Evolutionary conservation across 306 rosid genomes (phyloP).

Genomic region (Elaeagnus macrophylla): DNA sequence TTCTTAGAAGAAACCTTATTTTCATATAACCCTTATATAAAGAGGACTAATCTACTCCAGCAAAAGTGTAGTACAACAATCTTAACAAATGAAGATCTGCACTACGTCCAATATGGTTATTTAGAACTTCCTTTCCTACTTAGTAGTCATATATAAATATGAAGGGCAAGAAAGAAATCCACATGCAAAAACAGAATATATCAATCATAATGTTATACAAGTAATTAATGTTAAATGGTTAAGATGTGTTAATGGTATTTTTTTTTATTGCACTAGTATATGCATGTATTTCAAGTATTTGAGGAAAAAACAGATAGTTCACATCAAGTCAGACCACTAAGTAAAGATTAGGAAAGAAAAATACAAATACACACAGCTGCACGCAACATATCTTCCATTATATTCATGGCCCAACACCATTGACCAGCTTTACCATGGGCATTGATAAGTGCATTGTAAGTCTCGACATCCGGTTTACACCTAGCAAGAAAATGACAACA

Average conservation of each 20-base stretch:
- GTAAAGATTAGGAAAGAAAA: conserved; percentile 49
- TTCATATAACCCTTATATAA: no score
- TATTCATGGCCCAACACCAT: conserved; percentile 95
- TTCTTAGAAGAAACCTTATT: no score
- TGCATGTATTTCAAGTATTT: conserved; percentile 14
- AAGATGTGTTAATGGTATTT: no score
- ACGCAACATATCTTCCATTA: conserved; percentile 94
- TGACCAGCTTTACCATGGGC: conserved; percentile 93
- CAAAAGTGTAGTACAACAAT: no score
- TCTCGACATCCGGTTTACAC: conserved; percentile 93
- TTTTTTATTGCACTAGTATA: neutral
- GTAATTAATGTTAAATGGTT: neutral
- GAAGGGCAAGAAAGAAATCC: no score
- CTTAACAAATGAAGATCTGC: no score
- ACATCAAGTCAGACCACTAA: conserved; percentile 43
- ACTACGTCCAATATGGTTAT: no score
- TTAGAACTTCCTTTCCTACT: no score
- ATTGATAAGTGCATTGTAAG: conserved; percentile 75
- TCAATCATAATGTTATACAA: neutral
- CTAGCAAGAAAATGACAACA: conserved; percentile 25
- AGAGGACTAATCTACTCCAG: no score
- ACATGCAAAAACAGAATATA: neutral
- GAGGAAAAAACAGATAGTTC: conserved; percentile 28
- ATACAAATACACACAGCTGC: conserved; percentile 93
- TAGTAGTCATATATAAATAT: no score